phyloP scores from a whole-genome alignment of 257 asterid genomes.

The Paulownia fortunei region DNA sequence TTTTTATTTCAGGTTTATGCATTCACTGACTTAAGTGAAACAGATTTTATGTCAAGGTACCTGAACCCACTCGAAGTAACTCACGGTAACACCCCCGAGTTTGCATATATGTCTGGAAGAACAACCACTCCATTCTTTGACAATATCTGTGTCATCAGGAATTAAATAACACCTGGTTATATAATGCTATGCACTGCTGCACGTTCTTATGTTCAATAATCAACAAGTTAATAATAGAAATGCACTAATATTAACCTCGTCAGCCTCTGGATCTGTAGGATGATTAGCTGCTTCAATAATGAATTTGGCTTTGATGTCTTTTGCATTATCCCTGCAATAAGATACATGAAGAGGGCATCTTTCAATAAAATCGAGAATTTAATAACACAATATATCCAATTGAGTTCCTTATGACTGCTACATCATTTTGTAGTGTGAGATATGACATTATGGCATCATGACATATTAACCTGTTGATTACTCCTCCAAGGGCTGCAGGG shows the following conservation, averaged over 20 bases:
- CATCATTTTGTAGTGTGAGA: background rate
- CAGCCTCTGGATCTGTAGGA: slow-evolving; percentile 94
- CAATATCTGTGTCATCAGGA: slow-evolving; percentile 62
- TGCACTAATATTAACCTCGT: slow-evolving; percentile 57
- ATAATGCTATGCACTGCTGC: no score
- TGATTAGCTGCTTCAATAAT: slow-evolving; percentile 88
- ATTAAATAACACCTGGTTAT: no score
- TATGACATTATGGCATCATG: background rate
- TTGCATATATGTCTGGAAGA: slow-evolving; percentile 85
- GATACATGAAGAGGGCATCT: slow-evolving; percentile 11
- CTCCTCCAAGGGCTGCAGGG: slow-evolving; percentile 97
- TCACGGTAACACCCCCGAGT: slow-evolving; percentile 89
- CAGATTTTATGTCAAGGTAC: slow-evolving; percentile 26
- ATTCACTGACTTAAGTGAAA: no score
- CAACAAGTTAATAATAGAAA: background rate
- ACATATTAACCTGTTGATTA: slow-evolving; percentile 61
- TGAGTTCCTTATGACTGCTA: background rate
- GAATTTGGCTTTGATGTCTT: slow-evolving; percentile 77
- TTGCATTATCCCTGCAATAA: slow-evolving; percentile 69
- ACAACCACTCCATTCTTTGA: slow-evolving; percentile 75
- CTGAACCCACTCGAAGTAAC: slow-evolving; percentile 97
- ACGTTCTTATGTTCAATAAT: background rate
- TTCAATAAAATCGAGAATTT: no score
- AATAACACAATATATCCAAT: slow-evolving; percentile 1
- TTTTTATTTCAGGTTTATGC: no score